A percentile compares a stretch with the other conserved stretches of the same genome.
Conservation (phyloP, 495 filamentous ascomycete genomes). For the Hypoxylon fuscum region DNA sequence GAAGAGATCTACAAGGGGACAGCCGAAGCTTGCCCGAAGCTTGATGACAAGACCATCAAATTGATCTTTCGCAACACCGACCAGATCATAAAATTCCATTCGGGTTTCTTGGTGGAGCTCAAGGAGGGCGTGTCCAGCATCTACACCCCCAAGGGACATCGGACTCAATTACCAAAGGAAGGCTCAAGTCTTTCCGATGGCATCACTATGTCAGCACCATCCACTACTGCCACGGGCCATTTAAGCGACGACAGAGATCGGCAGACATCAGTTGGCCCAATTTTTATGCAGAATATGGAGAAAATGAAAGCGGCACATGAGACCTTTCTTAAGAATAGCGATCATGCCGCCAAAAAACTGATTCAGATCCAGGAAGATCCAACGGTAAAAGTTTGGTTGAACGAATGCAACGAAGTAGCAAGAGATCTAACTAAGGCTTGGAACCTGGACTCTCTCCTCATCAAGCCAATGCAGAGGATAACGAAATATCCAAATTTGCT, state of each 20-base stretch:
- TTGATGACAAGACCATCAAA: slow-evolving; percentile 85
- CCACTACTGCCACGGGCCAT: slow-evolving; percentile 44
- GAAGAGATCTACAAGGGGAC: slow-evolving; percentile 98
- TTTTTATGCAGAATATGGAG: slow-evolving; percentile 75
- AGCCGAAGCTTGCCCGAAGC: slow-evolving; percentile 77
- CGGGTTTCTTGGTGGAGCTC: slow-evolving; percentile 76
- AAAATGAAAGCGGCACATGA: slow-evolving; percentile 87
- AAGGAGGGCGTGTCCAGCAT: slow-evolving; percentile 78
- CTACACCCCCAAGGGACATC: slow-evolving; percentile 66
- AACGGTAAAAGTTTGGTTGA: slow-evolving; percentile 87
- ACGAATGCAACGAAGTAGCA: slow-evolving; percentile 87
- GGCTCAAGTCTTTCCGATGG: slow-evolving; percentile 48
- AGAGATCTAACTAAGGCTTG: slow-evolving; percentile 90
- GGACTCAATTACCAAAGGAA: slow-evolving; percentile 47
- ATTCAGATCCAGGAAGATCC: slow-evolving; percentile 73
- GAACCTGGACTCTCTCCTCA: slow-evolving; percentile 91
- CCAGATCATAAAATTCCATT: slow-evolving; percentile 84
- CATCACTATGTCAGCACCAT: slow-evolving; percentile 40
- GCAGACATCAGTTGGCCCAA: slow-evolving; percentile 78
- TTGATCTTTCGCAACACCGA: slow-evolving; percentile 90
- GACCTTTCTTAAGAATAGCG: slow-evolving; percentile 86
- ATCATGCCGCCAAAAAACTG: slow-evolving; percentile 81
- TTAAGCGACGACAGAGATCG: slow-evolving; percentile 69
- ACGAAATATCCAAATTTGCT: slow-evolving; percentile 91
- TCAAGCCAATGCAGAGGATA: slow-evolving; percentile 94